These are phyloP conservation scores for Penicillium sp. DNA, from an alignment of 2,329 filamentous ascomycete species.

Conservation along the genomic window DNA sequence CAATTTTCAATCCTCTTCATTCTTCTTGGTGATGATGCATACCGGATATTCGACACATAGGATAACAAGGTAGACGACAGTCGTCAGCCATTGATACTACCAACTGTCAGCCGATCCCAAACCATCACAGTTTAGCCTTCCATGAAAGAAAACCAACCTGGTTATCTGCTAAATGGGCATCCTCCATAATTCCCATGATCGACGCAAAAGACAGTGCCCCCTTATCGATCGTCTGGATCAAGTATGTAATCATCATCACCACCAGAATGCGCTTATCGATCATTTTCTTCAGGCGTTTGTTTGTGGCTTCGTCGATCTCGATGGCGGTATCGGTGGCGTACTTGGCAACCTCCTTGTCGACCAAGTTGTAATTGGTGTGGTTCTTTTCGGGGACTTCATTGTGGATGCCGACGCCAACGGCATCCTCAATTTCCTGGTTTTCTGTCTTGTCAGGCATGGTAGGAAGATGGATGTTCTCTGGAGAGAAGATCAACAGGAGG, in stretches of 20 bases:
- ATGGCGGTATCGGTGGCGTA: conserved; percentile 64
- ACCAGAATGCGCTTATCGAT: conserved; percentile 70
- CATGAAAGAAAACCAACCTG: conserved; percentile 32
- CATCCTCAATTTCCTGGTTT: conserved; percentile 11
- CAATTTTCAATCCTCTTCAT: not conserved
- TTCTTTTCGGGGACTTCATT: conserved; percentile 52
- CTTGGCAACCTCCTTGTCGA: conserved; percentile 72
- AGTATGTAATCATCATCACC: conserved; percentile 76
- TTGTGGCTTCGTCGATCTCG: conserved; percentile 64
- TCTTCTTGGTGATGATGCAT: not conserved
- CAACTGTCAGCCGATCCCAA: conserved; percentile 11
- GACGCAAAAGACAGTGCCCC: conserved; percentile 47
- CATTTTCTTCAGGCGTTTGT: conserved; percentile 63
- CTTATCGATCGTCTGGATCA: conserved; percentile 61
- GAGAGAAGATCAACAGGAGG: not conserved
- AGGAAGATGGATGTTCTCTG: not conserved
- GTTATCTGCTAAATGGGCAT: conserved; percentile 50
- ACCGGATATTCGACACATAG: conserved; percentile 73
- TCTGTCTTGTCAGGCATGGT: conserved; percentile 9
- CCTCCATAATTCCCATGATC: conserved; percentile 48
- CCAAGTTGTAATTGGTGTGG: conserved; percentile 59
- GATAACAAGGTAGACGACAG: conserved; percentile 73
- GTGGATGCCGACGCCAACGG: not conserved
- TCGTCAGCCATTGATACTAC: conserved; percentile 71
- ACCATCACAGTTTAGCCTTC: not conserved